Conservation (phyloP, 106 monocot species). For the Platanthera zijinensis region DNA sequence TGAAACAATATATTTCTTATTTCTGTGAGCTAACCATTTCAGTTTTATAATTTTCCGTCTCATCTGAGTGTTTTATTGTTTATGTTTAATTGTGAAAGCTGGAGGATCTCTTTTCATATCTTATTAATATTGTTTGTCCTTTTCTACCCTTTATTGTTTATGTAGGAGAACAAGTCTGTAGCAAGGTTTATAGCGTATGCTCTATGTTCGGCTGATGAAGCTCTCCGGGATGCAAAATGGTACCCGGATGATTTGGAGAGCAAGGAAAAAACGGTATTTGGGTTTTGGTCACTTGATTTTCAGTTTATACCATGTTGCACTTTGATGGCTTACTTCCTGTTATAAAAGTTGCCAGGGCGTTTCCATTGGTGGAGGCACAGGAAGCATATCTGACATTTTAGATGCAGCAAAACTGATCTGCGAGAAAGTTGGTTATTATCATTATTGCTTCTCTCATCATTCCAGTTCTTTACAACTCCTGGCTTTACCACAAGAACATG, state of each 20-base stretch:
- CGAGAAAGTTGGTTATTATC: slow-evolving; percentile 54
- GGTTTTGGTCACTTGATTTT: slow-evolving; percentile 5
- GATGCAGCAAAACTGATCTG: slow-evolving; percentile 79
- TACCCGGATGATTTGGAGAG: slow-evolving; percentile 44
- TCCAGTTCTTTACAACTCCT: not conserved
- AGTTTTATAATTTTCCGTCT: not conserved
- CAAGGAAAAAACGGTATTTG: slow-evolving; percentile 77
- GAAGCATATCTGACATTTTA: slow-evolving; percentile 79
- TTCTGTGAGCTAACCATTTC: not conserved
- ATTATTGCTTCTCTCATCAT: not conserved
- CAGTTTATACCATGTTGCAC: not conserved
- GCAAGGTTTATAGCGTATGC: slow-evolving; percentile 92
- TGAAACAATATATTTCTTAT: not conserved
- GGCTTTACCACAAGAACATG: not conserved
- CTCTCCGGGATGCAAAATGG: slow-evolving; percentile 96
- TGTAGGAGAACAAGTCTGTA: slow-evolving; percentile 70
- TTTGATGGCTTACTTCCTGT: slow-evolving; percentile 10
- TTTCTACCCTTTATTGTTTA: not conserved
- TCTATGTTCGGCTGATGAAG: slow-evolving; percentile 83
- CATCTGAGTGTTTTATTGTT: not conserved
- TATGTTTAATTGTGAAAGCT: not conserved
- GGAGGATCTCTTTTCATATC: not conserved
- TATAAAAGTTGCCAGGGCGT: slow-evolving; percentile 57
- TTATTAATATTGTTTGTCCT: not conserved
- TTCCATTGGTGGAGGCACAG: slow-evolving; percentile 90